Percentiles rank a stretch among this genome's conserved stretches.
phyloP scores from a whole-genome alignment of 179 eudicot species.

The Corrigiola litoralis region DNA sequence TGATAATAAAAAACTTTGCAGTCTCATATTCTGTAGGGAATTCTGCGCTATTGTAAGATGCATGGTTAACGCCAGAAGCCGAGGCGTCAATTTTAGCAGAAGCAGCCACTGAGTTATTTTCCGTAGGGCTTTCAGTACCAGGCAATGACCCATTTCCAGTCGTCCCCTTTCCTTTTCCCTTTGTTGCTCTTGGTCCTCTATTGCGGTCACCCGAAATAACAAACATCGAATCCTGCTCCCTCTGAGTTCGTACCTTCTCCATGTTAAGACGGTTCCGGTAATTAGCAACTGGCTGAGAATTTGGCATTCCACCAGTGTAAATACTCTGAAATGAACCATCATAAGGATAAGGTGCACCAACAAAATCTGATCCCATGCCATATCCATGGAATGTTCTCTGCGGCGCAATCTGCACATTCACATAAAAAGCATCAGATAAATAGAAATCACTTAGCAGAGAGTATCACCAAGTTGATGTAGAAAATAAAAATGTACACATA shows the following conservation, averaged over 20 bases:
- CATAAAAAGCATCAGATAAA: not conserved
- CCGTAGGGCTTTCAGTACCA: constrained; percentile 35
- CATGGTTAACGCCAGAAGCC: constrained; percentile 44
- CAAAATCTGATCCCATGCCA: constrained; percentile 49
- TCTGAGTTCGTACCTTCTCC: constrained; percentile 67
- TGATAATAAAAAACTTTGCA: constrained; percentile 86
- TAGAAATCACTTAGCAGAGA: no score
- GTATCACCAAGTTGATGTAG: no score
- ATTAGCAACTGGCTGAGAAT: constrained; percentile 42
- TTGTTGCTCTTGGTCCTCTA: constrained; percentile 91
- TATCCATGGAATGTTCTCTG: constrained; percentile 69
- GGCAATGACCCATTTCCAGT: constrained; percentile 46
- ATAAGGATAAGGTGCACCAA: constrained; percentile 45
- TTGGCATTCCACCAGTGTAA: constrained; percentile 40
- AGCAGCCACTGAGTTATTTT: constrained; percentile 32
- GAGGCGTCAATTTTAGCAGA: constrained; percentile 40
- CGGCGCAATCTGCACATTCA: constrained; percentile 37
- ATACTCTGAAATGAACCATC: constrained; percentile 49
- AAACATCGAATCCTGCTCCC: constrained; percentile 53
- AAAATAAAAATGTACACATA: not conserved
- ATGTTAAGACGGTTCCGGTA: constrained; percentile 42
- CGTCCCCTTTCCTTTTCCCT: constrained; percentile 53
- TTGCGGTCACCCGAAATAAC: constrained; percentile 67
- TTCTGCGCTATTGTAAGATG: constrained; percentile 55
- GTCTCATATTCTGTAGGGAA: constrained; percentile 68